Conservation (phyloP, 2,329 filamentous ascomycete species). For the Fusarium sp. region DNA sequence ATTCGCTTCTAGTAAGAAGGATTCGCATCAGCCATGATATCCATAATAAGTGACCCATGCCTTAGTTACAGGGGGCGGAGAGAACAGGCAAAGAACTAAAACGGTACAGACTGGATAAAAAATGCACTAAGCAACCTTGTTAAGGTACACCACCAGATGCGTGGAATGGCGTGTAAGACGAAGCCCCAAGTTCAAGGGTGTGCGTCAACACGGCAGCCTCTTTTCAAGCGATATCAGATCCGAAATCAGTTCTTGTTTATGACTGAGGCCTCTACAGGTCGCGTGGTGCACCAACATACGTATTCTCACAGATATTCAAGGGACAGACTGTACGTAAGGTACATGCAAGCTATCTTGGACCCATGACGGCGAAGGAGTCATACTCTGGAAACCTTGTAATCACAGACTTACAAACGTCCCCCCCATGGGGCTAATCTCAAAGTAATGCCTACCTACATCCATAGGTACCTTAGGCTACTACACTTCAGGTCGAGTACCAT, state of each 20-base stretch:
- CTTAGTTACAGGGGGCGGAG: background rate
- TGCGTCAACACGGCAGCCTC: conserved; percentile 3
- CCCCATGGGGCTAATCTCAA: conserved; percentile 5
- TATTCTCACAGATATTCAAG: background rate
- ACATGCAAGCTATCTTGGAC: conserved; percentile 23
- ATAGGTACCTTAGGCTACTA: background rate
- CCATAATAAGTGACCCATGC: conserved; percentile 1
- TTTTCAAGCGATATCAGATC: conserved; percentile 29
- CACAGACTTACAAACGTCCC: conserved; percentile 25
- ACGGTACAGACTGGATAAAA: conserved; percentile 1
- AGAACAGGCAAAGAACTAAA: background rate
- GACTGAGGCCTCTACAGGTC: conserved; percentile 23
- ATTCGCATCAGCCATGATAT: conserved; percentile 17
- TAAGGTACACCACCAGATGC: background rate
- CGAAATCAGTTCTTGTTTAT: conserved; percentile 6
- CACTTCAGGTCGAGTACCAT: background rate
- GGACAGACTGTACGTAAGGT: conserved; percentile 3
- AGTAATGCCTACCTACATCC: background rate
- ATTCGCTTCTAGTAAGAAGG: conserved; percentile 4
- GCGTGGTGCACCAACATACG: conserved; percentile 10
- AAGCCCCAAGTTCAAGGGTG: background rate
- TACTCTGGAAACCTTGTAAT: conserved; percentile 24
- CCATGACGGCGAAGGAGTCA: conserved; percentile 35
- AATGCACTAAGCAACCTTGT: background rate
- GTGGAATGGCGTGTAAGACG: conserved; percentile 11